Percentiles rank a stretch among this genome's conserved stretches.
Evolutionary conservation across 176 grass and related monocot species (phyloP).

Genomic region (Rhynchospora breviuscula): DNA sequence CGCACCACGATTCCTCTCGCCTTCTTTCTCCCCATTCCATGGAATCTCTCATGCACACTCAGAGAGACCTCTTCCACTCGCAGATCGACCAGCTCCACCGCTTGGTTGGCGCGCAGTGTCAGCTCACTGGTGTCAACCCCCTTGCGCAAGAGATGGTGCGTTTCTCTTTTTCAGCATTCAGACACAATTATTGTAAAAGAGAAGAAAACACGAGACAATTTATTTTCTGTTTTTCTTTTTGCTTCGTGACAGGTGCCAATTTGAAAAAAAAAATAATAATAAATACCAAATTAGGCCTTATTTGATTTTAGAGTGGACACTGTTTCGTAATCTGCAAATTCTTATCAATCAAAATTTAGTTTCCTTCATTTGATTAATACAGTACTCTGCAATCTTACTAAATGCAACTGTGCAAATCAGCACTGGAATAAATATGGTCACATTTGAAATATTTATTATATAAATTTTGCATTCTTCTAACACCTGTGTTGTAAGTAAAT

Average conservation of each 20-base stretch:
- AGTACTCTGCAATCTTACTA: too few relatives aligned
- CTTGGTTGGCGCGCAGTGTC: constrained; percentile 75
- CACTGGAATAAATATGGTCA: neutral
- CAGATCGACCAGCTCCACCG: constrained; percentile 72
- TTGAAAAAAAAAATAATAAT: too few relatives aligned
- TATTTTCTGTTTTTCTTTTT: neutral
- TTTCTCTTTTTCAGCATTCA: constrained; percentile 18
- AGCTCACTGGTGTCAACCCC: constrained; percentile 81
- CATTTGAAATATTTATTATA: neutral
- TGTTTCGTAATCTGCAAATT: too few relatives aligned
- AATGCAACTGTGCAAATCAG: neutral
- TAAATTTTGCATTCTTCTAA: neutral
- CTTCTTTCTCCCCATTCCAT: neutral
- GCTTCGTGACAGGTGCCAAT: too few relatives aligned
- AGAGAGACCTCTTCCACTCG: constrained; percentile 52
- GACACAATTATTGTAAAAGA: too few relatives aligned
- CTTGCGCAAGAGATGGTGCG: constrained; percentile 95
- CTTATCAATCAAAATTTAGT: too few relatives aligned
- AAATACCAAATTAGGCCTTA: too few relatives aligned
- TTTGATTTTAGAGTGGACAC: too few relatives aligned
- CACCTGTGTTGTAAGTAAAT: neutral
- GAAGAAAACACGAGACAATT: too few relatives aligned
- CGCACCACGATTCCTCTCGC: neutral
- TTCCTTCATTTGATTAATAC: too few relatives aligned
- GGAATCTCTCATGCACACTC: constrained; percentile 20